Evolutionary conservation across 192 early-diverging fungal genomes (phyloP), one percentile per base, ranked within the genome.

Genomic region (Mortierella claussenii): DNA sequence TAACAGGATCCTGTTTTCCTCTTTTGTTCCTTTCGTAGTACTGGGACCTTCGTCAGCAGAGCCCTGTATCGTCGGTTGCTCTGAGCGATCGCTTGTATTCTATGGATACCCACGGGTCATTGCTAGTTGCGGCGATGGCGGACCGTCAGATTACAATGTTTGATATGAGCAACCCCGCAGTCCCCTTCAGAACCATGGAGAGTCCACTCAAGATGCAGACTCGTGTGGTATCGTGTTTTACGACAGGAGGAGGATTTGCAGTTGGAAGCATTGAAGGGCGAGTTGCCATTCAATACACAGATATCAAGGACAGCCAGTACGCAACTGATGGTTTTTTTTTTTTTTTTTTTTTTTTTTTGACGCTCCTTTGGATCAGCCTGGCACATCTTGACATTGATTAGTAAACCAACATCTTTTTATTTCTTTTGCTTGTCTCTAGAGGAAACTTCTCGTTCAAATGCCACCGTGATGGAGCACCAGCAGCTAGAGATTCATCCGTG

Each of bases 201-300:
- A 93, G 92, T 45, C 90, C 93, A 6, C 63, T 95, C 43, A 95
- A 95, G 81, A 92, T 85, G 83, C 94, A 96, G 81, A 97, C 95
- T 9, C 82, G 96, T 46, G 81, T 80, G 10, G 83, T 99, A 7
- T 86, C 93, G 26, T 95, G 94, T 71, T 96, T 97, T 55, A 80
- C 90, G 12, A 85, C 86, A 50, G 89, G 88, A 6, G 91, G 85
- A 26, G 96, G 96, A 1, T 98, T 90, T 79, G 94, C 94, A 15
- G 82, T 99, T 53, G 95, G 95, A 15, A 94, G 93, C 31, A 95
- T 99, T 74, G 97, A 99, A 80, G 97, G 97, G 48, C 85, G 97
- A 56, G 93, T 96, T 15, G 93, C 90, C 24, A 96, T 99, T 56
- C 93, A 98, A 80, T 95, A 95, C 78, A 80, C 95, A 15, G 95